Evolutionary conservation across 805 yeast genomes (phyloP).

Genomic region (Wickerhamomyces sydowiorum): DNA sequence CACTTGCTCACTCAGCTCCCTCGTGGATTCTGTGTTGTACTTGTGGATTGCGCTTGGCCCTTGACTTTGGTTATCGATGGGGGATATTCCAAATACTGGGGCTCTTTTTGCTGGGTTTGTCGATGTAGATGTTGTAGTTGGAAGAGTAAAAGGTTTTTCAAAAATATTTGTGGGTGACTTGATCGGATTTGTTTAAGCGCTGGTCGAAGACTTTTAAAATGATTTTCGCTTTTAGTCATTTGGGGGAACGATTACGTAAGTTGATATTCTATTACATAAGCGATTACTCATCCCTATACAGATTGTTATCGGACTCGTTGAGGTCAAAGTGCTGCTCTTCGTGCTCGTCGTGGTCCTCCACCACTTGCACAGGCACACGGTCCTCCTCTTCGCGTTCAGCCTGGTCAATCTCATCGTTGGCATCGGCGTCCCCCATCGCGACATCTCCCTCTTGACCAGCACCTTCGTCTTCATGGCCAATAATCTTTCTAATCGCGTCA

Average conservation of each 20-base stretch:
- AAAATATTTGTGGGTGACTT: background rate
- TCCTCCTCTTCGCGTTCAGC: background rate
- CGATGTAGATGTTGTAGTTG: background rate
- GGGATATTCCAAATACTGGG: too few relatives aligned
- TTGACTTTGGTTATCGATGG: too few relatives aligned
- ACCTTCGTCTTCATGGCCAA: slow-evolving; percentile 1
- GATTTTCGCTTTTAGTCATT: too few relatives aligned
- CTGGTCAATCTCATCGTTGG: background rate
- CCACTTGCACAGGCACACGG: background rate
- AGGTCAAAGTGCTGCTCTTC: too few relatives aligned
- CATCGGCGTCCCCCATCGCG: background rate
- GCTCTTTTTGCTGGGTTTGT: background rate
- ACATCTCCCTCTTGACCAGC: background rate
- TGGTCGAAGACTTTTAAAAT: background rate
- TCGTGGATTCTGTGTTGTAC: background rate
- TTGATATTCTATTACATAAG: background rate
- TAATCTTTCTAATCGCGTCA: slow-evolving; percentile 4
- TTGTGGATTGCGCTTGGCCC: background rate
- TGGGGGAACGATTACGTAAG: background rate
- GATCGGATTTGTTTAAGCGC: background rate
- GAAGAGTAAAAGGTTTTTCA: background rate
- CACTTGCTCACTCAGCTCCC: background rate
- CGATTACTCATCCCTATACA: background rate
- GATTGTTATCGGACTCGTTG: too few relatives aligned
- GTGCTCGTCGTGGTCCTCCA: background rate